These are phyloP conservation scores for Heimioporus sp. DNA, from an alignment of 768 basidiomycete genomes.

Conservation along the genomic window DNA sequence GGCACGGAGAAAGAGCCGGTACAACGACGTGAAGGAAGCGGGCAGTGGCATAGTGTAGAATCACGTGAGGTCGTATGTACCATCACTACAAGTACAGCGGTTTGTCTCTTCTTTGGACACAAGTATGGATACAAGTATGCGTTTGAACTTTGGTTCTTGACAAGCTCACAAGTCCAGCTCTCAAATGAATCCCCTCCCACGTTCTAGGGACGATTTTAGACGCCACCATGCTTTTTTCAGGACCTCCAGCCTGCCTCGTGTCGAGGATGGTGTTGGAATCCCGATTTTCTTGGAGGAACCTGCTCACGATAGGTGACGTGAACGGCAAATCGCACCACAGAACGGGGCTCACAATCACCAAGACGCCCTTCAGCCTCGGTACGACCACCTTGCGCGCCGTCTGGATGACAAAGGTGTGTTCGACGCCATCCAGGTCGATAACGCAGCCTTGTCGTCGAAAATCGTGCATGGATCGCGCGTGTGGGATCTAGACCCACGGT, in stretches of 20 bases:
- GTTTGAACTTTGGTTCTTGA: too few species aligned
- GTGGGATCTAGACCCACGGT: constrained; percentile 20
- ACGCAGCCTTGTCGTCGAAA: constrained; percentile 8
- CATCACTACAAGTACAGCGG: too few species aligned
- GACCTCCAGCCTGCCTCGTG: constrained; percentile 19
- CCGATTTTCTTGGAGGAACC: constrained; percentile 24
- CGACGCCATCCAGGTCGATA: constrained; percentile 3
- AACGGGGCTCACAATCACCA: constrained; percentile 19
- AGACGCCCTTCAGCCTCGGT: constrained; percentile 15
- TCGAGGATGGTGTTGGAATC: constrained; percentile 6
- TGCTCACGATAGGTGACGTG: constrained; percentile 12
- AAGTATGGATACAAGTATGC: too few species aligned
- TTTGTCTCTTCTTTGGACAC: too few species aligned
- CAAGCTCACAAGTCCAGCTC: too few species aligned
- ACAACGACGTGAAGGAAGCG: constrained; percentile 50
- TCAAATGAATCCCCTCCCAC: constrained; percentile 8
- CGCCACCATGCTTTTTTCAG: constrained; percentile 9
- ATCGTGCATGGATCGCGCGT: constrained; percentile 10
- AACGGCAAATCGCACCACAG: not conserved
- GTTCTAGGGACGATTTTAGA: not conserved
- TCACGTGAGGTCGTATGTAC: too few species aligned
- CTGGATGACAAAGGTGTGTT: constrained; percentile 22
- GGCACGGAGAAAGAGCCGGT: constrained; percentile 58
- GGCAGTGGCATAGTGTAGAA: constrained; percentile 20
- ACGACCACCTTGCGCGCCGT: constrained; percentile 21